Percentiles rank a stretch among this genome's conserved stretches.
Evolutionary conservation across 176 grass and related monocot species (phyloP).

Genomic region (Hordeum vulgare): DNA sequence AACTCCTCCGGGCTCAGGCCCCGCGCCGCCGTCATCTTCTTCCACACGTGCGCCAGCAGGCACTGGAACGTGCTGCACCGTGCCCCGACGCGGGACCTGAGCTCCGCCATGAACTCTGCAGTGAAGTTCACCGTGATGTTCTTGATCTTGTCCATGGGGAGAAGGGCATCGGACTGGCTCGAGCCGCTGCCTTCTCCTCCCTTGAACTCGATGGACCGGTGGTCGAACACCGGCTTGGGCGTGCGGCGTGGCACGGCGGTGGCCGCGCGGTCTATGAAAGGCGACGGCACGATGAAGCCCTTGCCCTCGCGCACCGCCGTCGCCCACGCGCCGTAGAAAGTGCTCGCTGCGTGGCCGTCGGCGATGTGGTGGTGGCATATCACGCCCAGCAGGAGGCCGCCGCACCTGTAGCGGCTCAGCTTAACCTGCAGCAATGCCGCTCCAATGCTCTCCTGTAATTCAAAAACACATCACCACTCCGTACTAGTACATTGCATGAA

Average conservation of each 20-base stretch:
- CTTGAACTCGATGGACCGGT: slow-evolving; percentile 29
- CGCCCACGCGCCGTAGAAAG: slow-evolving; percentile 17
- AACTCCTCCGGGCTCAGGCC: neutral
- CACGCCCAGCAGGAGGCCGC: slow-evolving; percentile 21
- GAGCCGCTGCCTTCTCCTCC: neutral
- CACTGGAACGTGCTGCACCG: slow-evolving; percentile 44
- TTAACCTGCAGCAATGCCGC: slow-evolving; percentile 14
- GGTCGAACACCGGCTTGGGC: slow-evolving; percentile 10
- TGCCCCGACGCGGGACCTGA: neutral
- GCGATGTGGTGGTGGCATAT: slow-evolving; percentile 21
- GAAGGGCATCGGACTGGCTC: neutral
- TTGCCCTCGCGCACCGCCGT: neutral
- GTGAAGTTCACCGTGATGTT: slow-evolving; percentile 4
- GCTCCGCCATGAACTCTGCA: slow-evolving; percentile 18
- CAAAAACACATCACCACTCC: too few species aligned
- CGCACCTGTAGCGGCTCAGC: slow-evolving; percentile 26
- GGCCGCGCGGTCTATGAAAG: neutral
- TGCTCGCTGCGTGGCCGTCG: slow-evolving; percentile 36
- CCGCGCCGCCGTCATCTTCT: slow-evolving; percentile 28
- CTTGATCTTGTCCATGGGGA: slow-evolving; percentile 4
- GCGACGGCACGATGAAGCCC: neutral
- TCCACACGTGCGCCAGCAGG: slow-evolving; percentile 29
- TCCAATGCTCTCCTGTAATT: neutral
- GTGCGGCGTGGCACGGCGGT: neutral
- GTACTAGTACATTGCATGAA: too few species aligned